phyloP scores from a whole-genome alignment of 2,329 filamentous ascomycete genomes.

The Arthrinium phaeospermum region DNA sequence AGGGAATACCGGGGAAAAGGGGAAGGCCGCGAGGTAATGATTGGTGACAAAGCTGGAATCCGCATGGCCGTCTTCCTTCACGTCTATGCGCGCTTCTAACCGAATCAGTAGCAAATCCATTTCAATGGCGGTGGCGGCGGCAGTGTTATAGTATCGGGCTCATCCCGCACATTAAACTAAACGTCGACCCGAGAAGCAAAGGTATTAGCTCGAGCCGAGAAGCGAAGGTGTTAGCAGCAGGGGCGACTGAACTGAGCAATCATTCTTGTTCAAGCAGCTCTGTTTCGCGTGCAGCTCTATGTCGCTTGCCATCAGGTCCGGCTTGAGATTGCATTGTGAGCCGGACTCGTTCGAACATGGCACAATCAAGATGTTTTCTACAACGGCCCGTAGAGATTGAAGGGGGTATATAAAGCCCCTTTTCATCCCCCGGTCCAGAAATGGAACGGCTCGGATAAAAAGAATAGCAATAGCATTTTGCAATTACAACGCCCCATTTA shows the following conservation, averaged over 20 bases:
- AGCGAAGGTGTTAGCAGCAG: not conserved
- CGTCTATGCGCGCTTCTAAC: not conserved
- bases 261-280: not conserved
- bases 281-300: not conserved
- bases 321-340: no score
- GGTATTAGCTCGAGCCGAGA: no score
- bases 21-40: not conserved
- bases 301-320: not conserved
- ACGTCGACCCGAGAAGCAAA: not conserved
- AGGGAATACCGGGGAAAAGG: not conserved
- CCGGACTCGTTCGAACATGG: not conserved
- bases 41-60: not conserved
- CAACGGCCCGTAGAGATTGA: not conserved
- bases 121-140: not conserved
- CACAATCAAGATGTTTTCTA: not conserved
- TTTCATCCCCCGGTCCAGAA: not conserved
- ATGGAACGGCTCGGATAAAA: not conserved
- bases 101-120: not conserved
- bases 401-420: not conserved
- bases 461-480: conserved; percentile 2
- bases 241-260: not conserved
- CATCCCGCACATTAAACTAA: not conserved
- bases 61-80: not conserved
- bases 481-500: conserved; percentile 16
- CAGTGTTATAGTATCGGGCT: not conserved